phyloP scores from a whole-genome alignment of 2,329 filamentous ascomycete genomes.

The Calonectria henricotiae region DNA sequence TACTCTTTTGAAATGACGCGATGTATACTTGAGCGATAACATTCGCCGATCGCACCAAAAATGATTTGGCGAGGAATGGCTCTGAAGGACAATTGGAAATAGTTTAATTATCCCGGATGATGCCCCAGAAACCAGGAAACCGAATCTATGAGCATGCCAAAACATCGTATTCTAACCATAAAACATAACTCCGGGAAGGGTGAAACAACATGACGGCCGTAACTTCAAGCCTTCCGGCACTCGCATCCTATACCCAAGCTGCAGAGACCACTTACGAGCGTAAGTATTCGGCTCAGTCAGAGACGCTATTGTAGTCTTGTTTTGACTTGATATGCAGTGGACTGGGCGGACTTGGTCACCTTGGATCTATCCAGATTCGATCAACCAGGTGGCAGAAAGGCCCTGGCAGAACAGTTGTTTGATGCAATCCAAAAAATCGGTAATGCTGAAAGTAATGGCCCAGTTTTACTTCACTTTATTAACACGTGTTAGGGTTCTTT shows the following conservation, averaged over 20 bases:
- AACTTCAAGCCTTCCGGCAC: not conserved
- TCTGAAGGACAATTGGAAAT: not conserved
- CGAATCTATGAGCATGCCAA: not conserved
- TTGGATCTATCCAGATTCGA: slow-evolving; percentile 9
- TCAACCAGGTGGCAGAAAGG: slow-evolving; percentile 3
- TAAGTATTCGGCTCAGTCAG: not conserved
- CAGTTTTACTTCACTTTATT: not conserved
- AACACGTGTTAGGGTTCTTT: slow-evolving; percentile 63
- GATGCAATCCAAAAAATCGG: slow-evolving; percentile 15
- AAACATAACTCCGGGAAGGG: not conserved
- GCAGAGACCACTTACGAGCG: not conserved
- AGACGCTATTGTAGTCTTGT: not conserved
- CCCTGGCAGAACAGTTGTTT: not conserved
- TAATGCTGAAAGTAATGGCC: not conserved
- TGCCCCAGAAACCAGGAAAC: not conserved
- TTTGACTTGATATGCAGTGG: not conserved
- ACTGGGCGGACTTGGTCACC: slow-evolving; percentile 12
- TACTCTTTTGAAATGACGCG: not conserved
- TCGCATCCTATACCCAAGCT: not conserved
- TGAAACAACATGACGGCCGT: not conserved
- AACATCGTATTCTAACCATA: not conserved
- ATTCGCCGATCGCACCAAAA: slow-evolving; percentile 1
- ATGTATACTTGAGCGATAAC: not conserved
- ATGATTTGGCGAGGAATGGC: not conserved
- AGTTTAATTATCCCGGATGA: slow-evolving; percentile 1